phyloP scores from a whole-genome alignment of 768 basidiomycete genomes.

The Guyanaporus albipodus region DNA sequence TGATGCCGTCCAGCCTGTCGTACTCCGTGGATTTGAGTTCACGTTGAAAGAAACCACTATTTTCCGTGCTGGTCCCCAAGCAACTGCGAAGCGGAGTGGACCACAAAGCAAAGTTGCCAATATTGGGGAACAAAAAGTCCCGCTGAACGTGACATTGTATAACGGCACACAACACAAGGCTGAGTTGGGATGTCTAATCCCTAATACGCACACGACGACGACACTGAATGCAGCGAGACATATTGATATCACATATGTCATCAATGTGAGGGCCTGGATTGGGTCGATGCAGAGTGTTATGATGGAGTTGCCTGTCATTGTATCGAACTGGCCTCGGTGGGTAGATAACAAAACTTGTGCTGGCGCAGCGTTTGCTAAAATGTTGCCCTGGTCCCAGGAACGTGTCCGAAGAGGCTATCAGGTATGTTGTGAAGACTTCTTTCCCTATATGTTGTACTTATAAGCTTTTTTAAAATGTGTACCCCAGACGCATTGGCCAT shows the following conservation, averaged over 20 bases:
- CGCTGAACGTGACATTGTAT: slow-evolving; percentile 69
- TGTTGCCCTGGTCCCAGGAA: slow-evolving; percentile 37
- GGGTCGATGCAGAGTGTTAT: slow-evolving; percentile 60
- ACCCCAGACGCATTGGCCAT: slow-evolving; percentile 44
- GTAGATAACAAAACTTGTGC: no score
- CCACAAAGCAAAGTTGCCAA: slow-evolving; percentile 51
- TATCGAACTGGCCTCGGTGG: slow-evolving; percentile 85
- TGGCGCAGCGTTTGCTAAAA: background rate
- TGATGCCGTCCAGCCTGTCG: slow-evolving; percentile 60
- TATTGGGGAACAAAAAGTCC: slow-evolving; percentile 68
- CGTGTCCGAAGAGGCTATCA: slow-evolving; percentile 70
- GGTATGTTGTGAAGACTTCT: slow-evolving; percentile 21
- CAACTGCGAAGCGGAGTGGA: slow-evolving; percentile 47
- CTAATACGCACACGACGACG: slow-evolving; percentile 71
- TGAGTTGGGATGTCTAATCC: slow-evolving; percentile 69
- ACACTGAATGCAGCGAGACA: slow-evolving; percentile 79
- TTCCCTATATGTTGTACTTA: background rate
- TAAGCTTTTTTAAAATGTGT: background rate
- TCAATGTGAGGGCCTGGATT: slow-evolving; percentile 74
- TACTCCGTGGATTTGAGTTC: slow-evolving; percentile 82
- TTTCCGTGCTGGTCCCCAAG: slow-evolving; percentile 60
- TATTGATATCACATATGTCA: slow-evolving; percentile 79
- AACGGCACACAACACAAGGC: slow-evolving; percentile 67
- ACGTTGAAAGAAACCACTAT: slow-evolving; percentile 73
- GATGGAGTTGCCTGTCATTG: slow-evolving; percentile 74